Evolutionary conservation across 1,284 basidiomycete species (phyloP).

Genomic region (Porodaedalea pini): DNA sequence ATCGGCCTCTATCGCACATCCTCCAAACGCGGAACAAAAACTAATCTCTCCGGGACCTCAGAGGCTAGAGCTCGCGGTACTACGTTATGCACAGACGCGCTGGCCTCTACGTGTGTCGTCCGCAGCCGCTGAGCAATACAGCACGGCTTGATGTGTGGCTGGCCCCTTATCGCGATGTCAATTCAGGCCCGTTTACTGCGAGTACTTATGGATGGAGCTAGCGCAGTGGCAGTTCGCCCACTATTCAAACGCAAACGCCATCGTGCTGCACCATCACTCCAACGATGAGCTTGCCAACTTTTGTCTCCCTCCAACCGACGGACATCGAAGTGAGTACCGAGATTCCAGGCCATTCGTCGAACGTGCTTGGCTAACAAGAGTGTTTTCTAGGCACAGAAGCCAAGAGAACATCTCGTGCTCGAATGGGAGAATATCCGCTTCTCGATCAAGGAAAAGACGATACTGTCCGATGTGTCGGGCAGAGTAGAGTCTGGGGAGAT

Average conservation of each 20-base stretch:
- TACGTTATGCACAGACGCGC: no score
- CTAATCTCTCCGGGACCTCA: no score
- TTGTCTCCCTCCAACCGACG: background rate
- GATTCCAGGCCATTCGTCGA: background rate
- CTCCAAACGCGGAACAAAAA: no score
- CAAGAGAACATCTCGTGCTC: constrained; percentile 4
- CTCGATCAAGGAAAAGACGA: constrained; percentile 10
- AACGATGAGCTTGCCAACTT: background rate
- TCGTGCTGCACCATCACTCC: background rate
- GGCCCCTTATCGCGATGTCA: no score
- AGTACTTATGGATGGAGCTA: background rate
- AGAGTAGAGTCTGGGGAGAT: constrained; percentile 39
- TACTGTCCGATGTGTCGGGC: constrained; percentile 35
- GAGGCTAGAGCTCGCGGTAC: no score
- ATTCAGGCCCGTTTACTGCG: background rate
- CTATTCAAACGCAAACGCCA: background rate
- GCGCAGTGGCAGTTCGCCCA: background rate
- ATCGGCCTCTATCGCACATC: no score
- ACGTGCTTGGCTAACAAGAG: background rate
- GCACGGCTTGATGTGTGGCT: no score
- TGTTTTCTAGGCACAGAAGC: background rate
- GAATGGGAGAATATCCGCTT: constrained; percentile 13
- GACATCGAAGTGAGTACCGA: background rate
- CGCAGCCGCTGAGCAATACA: no score
- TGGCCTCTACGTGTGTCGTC: no score